phyloP scores from a whole-genome alignment of 495 filamentous ascomycete genomes.

The Penicillium soppii region DNA sequence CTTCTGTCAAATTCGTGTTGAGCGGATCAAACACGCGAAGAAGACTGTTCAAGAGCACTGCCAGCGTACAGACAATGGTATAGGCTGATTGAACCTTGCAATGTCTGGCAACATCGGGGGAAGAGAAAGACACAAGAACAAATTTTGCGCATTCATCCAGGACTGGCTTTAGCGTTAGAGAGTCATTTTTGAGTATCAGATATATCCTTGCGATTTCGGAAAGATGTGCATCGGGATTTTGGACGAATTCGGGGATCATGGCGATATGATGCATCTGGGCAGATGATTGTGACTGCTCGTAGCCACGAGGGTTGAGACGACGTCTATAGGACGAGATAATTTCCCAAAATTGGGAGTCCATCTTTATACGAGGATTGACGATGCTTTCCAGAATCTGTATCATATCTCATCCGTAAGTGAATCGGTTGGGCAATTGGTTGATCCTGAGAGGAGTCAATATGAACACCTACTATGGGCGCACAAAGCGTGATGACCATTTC shows the following conservation, averaged over 20 bases:
- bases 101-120: constrained; percentile 3
- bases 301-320: background rate
- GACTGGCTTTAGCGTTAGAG: constrained; percentile 5
- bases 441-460: background rate
- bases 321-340: constrained; percentile 7
- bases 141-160: constrained; percentile 1
- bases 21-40: constrained; percentile 22
- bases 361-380: constrained; percentile 26
- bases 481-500: constrained; percentile 31
- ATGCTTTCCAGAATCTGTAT: constrained; percentile 38
- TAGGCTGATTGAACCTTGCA: constrained; percentile 24
- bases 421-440: background rate
- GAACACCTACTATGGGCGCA: constrained; percentile 33
- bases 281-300: constrained; percentile 4
- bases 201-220: constrained; percentile 22
- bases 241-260: constrained; percentile 21
- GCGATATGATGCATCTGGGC: constrained; percentile 16
- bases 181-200: constrained; percentile 13
- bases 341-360: constrained; percentile 21
- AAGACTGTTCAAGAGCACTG: constrained; percentile 30
- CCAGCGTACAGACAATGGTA: constrained; percentile 19
- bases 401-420: background rate
- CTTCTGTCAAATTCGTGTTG: constrained; percentile 8
- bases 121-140: background rate
- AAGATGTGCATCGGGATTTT: constrained; percentile 15